Evolutionary conservation across 352 stramenopile species (phyloP).

Genomic region (Phytopythium delawarense): DNA sequence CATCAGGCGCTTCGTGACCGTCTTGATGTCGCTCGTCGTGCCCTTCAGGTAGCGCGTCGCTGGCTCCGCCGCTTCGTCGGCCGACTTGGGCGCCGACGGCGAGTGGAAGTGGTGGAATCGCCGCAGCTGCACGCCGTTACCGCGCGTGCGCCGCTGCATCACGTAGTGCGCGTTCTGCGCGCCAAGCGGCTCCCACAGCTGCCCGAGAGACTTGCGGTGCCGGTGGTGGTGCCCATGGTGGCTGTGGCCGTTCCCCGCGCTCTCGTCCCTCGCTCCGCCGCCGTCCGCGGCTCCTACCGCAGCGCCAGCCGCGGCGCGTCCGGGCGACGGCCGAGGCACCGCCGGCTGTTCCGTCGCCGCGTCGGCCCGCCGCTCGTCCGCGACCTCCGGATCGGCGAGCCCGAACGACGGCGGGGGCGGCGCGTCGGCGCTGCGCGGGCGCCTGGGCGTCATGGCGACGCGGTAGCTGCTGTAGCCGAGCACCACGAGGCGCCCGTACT

Average conservation of each 20-base stretch:
- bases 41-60: not conserved
- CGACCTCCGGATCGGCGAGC: slow-evolving; percentile 16
- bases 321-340: slow-evolving; percentile 3
- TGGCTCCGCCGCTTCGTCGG: not conserved
- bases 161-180: slow-evolving; percentile 72
- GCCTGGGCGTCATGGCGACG: slow-evolving; percentile 37
- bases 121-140: slow-evolving; percentile 49
- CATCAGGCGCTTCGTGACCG: slow-evolving; percentile 51
- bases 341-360: slow-evolving; percentile 8
- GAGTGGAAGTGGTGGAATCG: slow-evolving; percentile 61
- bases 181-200: slow-evolving; percentile 69
- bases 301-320: slow-evolving; percentile 1
- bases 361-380: not conserved
- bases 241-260: not conserved
- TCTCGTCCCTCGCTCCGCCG: not conserved
- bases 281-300: not conserved
- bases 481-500: slow-evolving; percentile 82
- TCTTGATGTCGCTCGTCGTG: slow-evolving; percentile 36
- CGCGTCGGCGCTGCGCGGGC: slow-evolving; percentile 14
- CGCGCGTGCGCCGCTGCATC: slow-evolving; percentile 33
- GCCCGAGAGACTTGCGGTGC: slow-evolving; percentile 39
- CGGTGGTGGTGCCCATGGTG: slow-evolving; percentile 6
- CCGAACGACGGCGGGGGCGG: slow-evolving; percentile 27
- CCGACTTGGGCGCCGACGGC: slow-evolving; percentile 5
- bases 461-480: slow-evolving; percentile 84